Evolutionary conservation across 306 rosid genomes (phyloP).

Genomic region (Vicia sativa): DNA sequence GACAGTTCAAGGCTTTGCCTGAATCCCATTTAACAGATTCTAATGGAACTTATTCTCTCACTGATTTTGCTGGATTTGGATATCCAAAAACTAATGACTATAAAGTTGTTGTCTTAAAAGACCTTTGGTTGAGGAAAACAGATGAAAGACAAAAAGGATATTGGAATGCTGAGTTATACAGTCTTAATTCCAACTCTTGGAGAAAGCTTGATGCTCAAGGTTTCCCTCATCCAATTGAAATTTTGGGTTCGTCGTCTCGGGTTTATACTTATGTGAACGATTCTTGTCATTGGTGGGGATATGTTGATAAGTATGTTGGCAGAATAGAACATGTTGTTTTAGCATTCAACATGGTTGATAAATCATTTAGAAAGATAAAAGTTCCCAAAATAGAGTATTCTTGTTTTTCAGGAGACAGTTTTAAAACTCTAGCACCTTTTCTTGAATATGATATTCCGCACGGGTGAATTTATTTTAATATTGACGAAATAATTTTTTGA

Average conservation of each 20-base stretch:
- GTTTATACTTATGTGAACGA: slow-evolving; percentile 33
- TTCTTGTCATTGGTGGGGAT: slow-evolving; percentile 37
- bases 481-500: no score
- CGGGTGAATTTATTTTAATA: no score
- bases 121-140: no score
- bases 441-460: not conserved
- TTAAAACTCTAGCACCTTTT: slow-evolving; percentile 8
- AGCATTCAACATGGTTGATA: slow-evolving; percentile 29
- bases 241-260: not conserved
- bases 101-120: no score
- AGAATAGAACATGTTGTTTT: slow-evolving; percentile 9
- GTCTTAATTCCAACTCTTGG: no score
- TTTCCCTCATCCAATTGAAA: not conserved
- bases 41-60: not conserved
- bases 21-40: not conserved
- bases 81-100: slow-evolving; percentile 32
- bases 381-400: slow-evolving; percentile 11
- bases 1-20: no score
- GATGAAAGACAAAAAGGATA: no score
- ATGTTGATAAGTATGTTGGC: not conserved
- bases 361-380: slow-evolving; percentile 28
- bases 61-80: slow-evolving; percentile 14
- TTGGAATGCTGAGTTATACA: no score
- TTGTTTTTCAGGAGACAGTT: not conserved
- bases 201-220: slow-evolving; percentile 3